Percentiles rank a stretch among this genome's conserved stretches.
phyloP scores from a whole-genome alignment of 139 green algal species.

The Closterium sp. region DNA sequence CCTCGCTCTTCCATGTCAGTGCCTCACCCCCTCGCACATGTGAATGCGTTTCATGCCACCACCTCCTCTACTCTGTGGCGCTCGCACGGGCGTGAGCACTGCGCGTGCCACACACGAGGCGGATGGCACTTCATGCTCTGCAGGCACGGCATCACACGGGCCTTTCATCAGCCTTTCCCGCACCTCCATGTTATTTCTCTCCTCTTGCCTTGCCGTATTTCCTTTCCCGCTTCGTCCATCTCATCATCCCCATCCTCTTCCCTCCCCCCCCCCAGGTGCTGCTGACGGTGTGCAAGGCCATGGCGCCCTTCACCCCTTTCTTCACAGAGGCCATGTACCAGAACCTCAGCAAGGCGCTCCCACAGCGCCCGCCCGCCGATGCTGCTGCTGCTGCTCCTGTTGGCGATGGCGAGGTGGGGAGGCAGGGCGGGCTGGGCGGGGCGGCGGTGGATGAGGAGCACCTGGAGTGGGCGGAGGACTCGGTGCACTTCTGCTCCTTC shows the following conservation, averaged over 20 bases:
- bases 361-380: background rate
- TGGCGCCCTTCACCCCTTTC: conserved; percentile 98
- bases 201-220: background rate
- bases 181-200: background rate
- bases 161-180: too few species aligned
- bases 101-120: too few species aligned
- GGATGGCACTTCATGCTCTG: background rate
- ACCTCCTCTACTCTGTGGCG: too few species aligned
- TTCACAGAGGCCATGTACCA: conserved; percentile 98
- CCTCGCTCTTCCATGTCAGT: background rate
- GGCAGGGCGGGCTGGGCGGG: background rate
- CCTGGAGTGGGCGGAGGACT: conserved; percentile 71
- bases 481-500: conserved; percentile 85
- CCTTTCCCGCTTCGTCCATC: background rate
- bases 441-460: conserved; percentile 3
- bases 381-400: too few species aligned
- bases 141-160: too few species aligned
- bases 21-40: too few species aligned
- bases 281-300: conserved; percentile 82
- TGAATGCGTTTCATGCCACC: background rate
- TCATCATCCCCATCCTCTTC: background rate
- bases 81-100: too few species aligned
- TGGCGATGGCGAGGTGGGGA: background rate
- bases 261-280: conserved; percentile 70
- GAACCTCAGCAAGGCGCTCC: conserved; percentile 77